A percentile compares a stretch with the other conserved stretches of the same genome.
Evolutionary conservation across 257 asterid genomes (phyloP).

Genomic region (Mitragyna speciosa): DNA sequence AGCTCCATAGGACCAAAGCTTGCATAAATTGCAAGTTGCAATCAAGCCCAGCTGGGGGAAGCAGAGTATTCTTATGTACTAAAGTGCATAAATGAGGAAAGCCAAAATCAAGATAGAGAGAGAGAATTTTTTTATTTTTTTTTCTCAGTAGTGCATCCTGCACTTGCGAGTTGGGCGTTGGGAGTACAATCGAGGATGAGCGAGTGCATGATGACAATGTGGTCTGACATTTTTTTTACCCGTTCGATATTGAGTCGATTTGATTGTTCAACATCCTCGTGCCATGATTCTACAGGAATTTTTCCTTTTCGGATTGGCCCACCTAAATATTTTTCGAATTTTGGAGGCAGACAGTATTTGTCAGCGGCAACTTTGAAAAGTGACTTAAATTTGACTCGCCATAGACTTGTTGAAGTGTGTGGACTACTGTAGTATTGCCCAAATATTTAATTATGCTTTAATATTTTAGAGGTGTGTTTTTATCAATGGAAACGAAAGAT

Average conservation of each 20-base stretch:
- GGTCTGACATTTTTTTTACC: neutral
- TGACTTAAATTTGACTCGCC: neutral
- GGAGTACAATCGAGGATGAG: slow-evolving; percentile 1
- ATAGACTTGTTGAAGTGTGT: no score
- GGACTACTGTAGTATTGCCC: neutral
- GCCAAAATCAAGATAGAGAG: neutral
- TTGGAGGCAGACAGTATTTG: neutral
- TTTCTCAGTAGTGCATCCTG: neutral
- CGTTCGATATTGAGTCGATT: neutral
- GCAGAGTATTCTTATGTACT: neutral
- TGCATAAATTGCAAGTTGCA: neutral
- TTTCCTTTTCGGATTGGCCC: no score
- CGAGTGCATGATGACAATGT: slow-evolving; percentile 1
- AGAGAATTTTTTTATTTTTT: neutral
- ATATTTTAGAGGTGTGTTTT: no score
- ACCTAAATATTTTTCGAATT: neutral
- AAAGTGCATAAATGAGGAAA: slow-evolving; percentile 8
- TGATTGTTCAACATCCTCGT: no score
- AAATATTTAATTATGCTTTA: no score
- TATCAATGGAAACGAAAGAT: no score
- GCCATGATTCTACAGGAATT: no score
- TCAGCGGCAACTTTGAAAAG: neutral
- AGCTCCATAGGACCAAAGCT: neutral
- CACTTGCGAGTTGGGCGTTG: neutral
- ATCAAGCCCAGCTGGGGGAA: neutral